phyloP scores from a whole-genome alignment of 1,139 yeast species.

The Hyphopichia fennica region DNA sequence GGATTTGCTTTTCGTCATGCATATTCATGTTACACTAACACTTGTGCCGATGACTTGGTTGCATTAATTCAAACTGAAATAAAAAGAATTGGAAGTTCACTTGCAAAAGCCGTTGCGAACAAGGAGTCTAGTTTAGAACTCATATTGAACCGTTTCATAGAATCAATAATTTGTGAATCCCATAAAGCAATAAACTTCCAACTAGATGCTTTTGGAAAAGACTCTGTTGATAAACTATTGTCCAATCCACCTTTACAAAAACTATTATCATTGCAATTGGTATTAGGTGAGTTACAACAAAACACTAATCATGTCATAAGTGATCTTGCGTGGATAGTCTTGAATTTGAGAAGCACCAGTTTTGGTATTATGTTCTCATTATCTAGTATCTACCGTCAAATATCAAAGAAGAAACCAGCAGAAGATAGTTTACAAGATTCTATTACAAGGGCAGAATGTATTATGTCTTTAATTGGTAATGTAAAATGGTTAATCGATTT shows the following conservation, averaged over 20 bases:
- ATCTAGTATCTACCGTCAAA: slow-evolving; percentile 58
- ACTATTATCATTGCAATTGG: slow-evolving; percentile 61
- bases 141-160: slow-evolving; percentile 36
- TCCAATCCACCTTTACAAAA: slow-evolving; percentile 75
- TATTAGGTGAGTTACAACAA: slow-evolving; percentile 57
- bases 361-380: slow-evolving; percentile 76
- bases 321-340: slow-evolving; percentile 64
- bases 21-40: slow-evolving; percentile 62
- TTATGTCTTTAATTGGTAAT: slow-evolving; percentile 65
- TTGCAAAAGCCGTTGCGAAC: slow-evolving; percentile 16
- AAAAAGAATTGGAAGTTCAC: slow-evolving; percentile 20
- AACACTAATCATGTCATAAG: slow-evolving; percentile 45
- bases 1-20: slow-evolving; percentile 69
- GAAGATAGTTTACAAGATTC: slow-evolving; percentile 57
- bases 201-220: slow-evolving; percentile 60
- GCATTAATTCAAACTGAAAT: slow-evolving; percentile 53
- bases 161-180: slow-evolving; percentile 56
- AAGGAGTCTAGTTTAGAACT: slow-evolving; percentile 14
- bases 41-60: slow-evolving; percentile 66
- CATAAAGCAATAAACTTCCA: slow-evolving; percentile 71
- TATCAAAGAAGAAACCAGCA: slow-evolving; percentile 49
- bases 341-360: slow-evolving; percentile 69
- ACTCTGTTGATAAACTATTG: slow-evolving; percentile 67
- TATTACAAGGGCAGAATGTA: slow-evolving; percentile 54
- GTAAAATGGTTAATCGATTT: slow-evolving; percentile 81